A percentile compares a stretch with the other conserved stretches of the same genome.
Evolutionary conservation across 345 rosid species (phyloP).

Genomic region (Eucalyptus erythrocorys): DNA sequence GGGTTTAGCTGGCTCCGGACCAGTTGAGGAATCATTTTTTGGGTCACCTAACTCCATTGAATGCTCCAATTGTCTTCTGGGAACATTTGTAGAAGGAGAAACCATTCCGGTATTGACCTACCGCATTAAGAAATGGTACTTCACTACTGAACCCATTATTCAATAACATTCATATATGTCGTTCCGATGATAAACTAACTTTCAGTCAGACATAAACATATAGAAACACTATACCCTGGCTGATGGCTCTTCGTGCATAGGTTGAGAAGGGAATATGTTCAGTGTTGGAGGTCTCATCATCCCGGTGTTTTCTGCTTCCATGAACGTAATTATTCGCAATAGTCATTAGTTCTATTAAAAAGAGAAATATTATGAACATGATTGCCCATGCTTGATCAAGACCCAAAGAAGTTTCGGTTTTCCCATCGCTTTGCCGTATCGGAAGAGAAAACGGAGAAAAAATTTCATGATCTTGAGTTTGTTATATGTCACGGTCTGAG

Average conservation of each 20-base stretch:
- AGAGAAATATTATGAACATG: neutral
- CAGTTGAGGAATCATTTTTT: constrained; percentile 18
- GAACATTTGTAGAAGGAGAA: constrained; percentile 31
- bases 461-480: neutral
- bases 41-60: constrained; percentile 43
- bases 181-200: constrained; percentile 10
- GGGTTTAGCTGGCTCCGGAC: constrained; percentile 26
- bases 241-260: constrained; percentile 78
- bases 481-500: neutral
- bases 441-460: neutral
- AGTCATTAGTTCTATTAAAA: neutral
- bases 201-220: neutral
- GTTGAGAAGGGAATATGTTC: constrained; percentile 95
- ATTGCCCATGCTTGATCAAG: neutral
- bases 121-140: neutral
- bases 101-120: constrained; percentile 20
- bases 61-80: constrained; percentile 42
- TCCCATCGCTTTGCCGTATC: neutral
- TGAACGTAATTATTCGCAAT: neutral
- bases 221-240: constrained; percentile 5
- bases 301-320: neutral
- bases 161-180: neutral
- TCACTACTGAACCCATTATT: neutral
- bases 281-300: constrained; percentile 93
- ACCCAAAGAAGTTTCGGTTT: neutral